Evolutionary conservation across 306 rosid genomes (phyloP), one percentile per base, ranked within the genome.

Genomic region (Cercis canadensis): DNA sequence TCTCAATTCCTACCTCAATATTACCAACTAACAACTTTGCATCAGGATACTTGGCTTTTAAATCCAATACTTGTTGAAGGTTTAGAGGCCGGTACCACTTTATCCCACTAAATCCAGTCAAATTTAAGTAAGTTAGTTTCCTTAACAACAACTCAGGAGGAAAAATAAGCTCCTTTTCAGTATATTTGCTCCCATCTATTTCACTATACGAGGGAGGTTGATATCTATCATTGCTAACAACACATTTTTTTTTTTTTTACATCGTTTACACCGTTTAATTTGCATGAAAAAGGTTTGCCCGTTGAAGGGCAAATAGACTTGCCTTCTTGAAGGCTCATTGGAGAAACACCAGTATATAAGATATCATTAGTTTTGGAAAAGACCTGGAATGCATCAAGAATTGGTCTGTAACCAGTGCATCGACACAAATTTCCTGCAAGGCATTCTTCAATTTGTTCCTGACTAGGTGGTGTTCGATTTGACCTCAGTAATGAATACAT

Each of bases 391-490:
- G 98, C 97, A 74, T 94, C 98, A 76, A 83, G 74, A 61, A 94
- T 94, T 62, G 98, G 95, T 83, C 98, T 87, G 80, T 94, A 94
- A 75, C 98, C 98, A 18, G 98, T 94, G 73, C 98, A 94, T 7
- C 97, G 84, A 82, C 98, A 90, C 81, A 94, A 80, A 80, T 94
- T 94, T 86, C 98, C 97, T 12, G 93, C 92, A 24, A 94, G 95
- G 73, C 91, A 85, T 81, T 90, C 98, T 84, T 94, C 97, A 73
- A 89, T 89, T 81, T 84, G 87, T 81, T 88, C 92, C 73, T 89
- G 88, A 36, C 74, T 84, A 64, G 98, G 98, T 6, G 90, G 89
- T 57, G 78, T 80, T 78, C 75, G 87, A 77, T 92, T 84, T 51
- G 98, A 89, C 75, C 98, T 85, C 60, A 94, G 80, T 67, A 90